These are phyloP conservation scores for Phialocephala sp. DNA, from an alignment of 2,329 filamentous ascomycete species.

Conservation along the genomic window DNA sequence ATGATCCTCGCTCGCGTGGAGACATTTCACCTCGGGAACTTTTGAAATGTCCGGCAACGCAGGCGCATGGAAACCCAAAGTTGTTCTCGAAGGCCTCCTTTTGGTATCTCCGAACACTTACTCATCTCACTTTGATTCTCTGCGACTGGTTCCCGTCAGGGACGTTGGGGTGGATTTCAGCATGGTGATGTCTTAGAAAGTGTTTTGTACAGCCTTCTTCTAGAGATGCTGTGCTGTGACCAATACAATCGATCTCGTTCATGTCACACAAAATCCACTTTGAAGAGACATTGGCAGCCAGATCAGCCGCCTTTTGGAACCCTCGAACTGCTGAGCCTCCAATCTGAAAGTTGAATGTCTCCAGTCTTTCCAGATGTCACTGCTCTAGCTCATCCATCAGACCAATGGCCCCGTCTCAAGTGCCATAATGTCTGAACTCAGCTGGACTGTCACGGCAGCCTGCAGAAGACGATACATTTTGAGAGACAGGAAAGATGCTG, in stretches of 20 bases:
- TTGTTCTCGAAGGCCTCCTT: background rate
- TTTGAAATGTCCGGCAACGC: background rate
- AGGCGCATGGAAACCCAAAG: background rate
- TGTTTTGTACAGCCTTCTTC: background rate
- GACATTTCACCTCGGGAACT: background rate
- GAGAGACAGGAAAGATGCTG: background rate
- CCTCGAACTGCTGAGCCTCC: too few relatives aligned
- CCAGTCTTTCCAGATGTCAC: background rate
- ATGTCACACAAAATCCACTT: background rate
- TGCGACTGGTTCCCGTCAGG: background rate
- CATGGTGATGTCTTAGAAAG: background rate
- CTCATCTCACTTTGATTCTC: background rate
- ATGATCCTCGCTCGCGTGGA: background rate
- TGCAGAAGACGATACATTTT: background rate
- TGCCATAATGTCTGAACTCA: background rate
- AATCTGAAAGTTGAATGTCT: too few relatives aligned
- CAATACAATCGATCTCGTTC: background rate
- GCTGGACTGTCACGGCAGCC: background rate
- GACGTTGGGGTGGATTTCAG: conserved; percentile 1
- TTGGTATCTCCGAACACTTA: background rate
- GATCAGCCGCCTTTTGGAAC: background rate
- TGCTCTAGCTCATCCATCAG: background rate
- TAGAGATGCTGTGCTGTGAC: background rate
- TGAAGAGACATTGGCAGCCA: background rate
- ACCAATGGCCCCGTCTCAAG: background rate